Conservation (phyloP, 163 green algal species). For the Chlamydomonas reinhardtii region DNA sequence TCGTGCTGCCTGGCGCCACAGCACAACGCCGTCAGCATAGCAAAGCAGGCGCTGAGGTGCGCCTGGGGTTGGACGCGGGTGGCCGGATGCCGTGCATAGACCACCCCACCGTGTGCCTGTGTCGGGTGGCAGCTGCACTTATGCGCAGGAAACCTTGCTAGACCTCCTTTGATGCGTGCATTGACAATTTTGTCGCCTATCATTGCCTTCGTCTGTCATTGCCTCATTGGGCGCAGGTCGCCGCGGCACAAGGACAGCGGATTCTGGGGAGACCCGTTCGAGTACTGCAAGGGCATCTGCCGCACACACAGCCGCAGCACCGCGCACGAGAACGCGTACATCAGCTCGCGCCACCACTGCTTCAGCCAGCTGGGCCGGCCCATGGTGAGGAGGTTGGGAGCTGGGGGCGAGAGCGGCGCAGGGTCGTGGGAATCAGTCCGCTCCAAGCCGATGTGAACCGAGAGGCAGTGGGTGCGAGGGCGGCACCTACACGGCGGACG, state of each 20-base stretch:
- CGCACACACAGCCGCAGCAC: slow-evolving; percentile 85
- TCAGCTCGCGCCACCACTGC: slow-evolving; percentile 81
- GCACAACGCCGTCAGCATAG: slow-evolving; percentile 59
- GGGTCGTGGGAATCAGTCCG: too few species aligned
- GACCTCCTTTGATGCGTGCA: too few species aligned
- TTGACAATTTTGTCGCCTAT: too few species aligned
- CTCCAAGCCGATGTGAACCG: too few species aligned
- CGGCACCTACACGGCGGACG: too few species aligned
- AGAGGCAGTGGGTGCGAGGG: too few species aligned
- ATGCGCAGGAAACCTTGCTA: too few species aligned
- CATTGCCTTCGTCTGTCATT: too few species aligned
- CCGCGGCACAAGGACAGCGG: slow-evolving; percentile 72
- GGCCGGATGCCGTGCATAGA: too few species aligned
- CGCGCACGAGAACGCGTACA: slow-evolving; percentile 91
- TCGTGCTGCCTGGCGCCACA: slow-evolving; percentile 87
- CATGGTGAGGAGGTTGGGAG: slow-evolving; percentile 34
- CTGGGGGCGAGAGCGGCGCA: not conserved
- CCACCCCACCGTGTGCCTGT: too few species aligned
- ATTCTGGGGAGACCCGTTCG: slow-evolving; percentile 74
- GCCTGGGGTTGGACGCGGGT: too few species aligned
- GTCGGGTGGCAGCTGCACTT: too few species aligned
- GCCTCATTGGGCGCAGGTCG: slow-evolving; percentile 38
- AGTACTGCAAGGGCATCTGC: slow-evolving; percentile 86
- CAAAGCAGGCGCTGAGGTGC: slow-evolving; percentile 42
- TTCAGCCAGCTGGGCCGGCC: slow-evolving; percentile 75